phyloP scores from a whole-genome alignment of 495 filamentous ascomycete genomes.

The Collariella sp. region DNA sequence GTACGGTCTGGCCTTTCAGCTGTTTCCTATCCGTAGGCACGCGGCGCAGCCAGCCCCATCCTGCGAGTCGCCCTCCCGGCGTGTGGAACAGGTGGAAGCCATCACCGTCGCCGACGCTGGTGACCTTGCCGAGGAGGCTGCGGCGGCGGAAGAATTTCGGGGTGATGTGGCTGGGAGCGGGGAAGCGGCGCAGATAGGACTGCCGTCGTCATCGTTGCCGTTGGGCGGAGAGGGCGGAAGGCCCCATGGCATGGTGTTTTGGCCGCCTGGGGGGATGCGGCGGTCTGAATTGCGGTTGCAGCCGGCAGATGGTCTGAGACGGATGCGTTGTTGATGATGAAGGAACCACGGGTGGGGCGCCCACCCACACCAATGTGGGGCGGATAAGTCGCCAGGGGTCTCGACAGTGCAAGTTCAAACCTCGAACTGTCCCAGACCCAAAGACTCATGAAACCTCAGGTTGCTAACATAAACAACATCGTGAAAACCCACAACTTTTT shows the following conservation, averaged over 20 bases:
- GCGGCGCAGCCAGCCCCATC: constrained; percentile 84
- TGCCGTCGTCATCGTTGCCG: constrained; percentile 24
- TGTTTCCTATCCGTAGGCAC: constrained; percentile 59
- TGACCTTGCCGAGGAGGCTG: constrained; percentile 74
- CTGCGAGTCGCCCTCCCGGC: constrained; percentile 73
- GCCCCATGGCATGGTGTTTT: constrained; percentile 24
- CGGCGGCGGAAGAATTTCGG: constrained; percentile 59
- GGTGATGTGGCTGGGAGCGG: constrained; percentile 60
- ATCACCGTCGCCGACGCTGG: constrained; percentile 92
- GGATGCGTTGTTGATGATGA: neutral
- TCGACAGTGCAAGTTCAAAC: too few species aligned
- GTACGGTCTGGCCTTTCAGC: constrained; percentile 68
- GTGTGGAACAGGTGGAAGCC: constrained; percentile 92
- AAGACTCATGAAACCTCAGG: too few species aligned
- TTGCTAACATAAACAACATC: too few species aligned
- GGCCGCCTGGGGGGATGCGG: neutral
- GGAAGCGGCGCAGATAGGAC: constrained; percentile 72
- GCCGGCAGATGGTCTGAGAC: neutral
- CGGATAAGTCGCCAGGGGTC: neutral
- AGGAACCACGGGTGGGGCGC: neutral
- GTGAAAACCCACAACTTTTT: too few species aligned
- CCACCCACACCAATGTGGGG: neutral
- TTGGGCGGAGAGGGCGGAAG: constrained; percentile 9
- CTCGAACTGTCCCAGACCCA: too few species aligned
- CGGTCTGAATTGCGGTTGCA: neutral